Conservation (phyloP, 768 basidiomycete species). For the Suillus paluster region DNA sequence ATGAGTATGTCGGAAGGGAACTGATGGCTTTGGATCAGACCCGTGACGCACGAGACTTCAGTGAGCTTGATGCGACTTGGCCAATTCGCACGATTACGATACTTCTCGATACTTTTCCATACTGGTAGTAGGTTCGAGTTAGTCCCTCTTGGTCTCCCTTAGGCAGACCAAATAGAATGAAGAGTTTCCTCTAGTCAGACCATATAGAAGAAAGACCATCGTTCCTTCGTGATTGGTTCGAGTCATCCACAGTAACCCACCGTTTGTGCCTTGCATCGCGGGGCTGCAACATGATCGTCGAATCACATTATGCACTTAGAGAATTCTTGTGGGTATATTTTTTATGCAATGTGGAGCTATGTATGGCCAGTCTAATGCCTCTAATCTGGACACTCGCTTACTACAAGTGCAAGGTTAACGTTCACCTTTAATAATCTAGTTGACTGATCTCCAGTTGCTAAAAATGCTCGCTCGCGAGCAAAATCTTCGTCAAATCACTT, state of each 20-base stretch:
- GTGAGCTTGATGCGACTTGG: background rate
- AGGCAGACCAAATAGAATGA: no score
- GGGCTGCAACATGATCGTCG: background rate
- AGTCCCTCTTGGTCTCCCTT: no score
- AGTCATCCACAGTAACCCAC: background rate
- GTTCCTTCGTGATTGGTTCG: no score
- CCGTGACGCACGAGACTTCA: background rate
- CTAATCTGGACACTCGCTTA: background rate
- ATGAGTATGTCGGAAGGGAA: background rate
- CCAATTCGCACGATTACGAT: slow-evolving; percentile 1
- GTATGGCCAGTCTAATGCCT: background rate
- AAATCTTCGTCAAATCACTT: background rate
- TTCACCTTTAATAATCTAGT: background rate
- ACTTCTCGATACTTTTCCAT: no score
- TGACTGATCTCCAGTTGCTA: background rate
- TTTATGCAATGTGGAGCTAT: background rate
- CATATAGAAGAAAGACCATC: no score
- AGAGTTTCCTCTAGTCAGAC: no score
- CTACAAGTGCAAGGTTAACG: background rate
- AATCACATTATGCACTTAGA: background rate
- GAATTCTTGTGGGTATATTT: background rate
- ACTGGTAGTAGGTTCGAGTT: no score
- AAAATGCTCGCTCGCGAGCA: no score
- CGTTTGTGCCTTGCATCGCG: background rate
- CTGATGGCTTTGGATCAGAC: background rate